A percentile compares a stretch with the other conserved stretches of the same genome.
Evolutionary conservation across 148 eudicot genomes (phyloP).

Genomic region (Simmondsia chinensis): DNA sequence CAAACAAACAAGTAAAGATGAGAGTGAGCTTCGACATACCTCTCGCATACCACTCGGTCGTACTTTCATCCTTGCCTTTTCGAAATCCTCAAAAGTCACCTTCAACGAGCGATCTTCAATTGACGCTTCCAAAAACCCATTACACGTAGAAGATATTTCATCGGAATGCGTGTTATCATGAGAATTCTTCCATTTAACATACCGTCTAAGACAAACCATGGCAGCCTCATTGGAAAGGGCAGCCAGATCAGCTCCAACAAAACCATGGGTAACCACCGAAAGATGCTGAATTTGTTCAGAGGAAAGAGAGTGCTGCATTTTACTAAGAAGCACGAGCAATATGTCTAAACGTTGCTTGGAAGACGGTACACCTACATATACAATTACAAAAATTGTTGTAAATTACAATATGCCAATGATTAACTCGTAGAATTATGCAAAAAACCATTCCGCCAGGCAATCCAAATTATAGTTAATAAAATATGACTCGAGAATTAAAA

Average conservation of each 20-base stretch:
- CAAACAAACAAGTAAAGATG: not conserved
- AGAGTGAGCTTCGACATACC: constrained; percentile 37
- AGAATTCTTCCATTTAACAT: constrained; percentile 17
- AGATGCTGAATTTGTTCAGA: constrained; percentile 48
- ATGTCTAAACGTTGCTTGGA: constrained; percentile 71
- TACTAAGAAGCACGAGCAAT: constrained; percentile 51
- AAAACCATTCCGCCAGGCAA: no score
- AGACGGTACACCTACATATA: constrained; percentile 81
- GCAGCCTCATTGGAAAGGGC: constrained; percentile 83
- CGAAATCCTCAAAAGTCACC: constrained; percentile 67
- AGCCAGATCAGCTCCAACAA: constrained; percentile 93
- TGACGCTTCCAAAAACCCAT: constrained; percentile 1
- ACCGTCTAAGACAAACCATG: constrained; percentile 56
- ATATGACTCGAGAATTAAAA: no score
- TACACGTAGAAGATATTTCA: no score
- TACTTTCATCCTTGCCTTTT: constrained; percentile 71
- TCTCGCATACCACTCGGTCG: constrained; percentile 98
- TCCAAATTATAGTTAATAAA: no score
- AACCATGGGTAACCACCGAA: constrained; percentile 75
- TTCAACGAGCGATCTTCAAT: constrained; percentile 19
- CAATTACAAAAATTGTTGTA: no score
- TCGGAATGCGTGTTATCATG: constrained; percentile 11
- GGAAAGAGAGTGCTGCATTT: constrained; percentile 56
- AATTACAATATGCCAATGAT: no score
- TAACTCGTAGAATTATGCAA: not conserved